Evolutionary conservation across 306 rosid genomes (phyloP).

Genomic region (Vicia faba): DNA sequence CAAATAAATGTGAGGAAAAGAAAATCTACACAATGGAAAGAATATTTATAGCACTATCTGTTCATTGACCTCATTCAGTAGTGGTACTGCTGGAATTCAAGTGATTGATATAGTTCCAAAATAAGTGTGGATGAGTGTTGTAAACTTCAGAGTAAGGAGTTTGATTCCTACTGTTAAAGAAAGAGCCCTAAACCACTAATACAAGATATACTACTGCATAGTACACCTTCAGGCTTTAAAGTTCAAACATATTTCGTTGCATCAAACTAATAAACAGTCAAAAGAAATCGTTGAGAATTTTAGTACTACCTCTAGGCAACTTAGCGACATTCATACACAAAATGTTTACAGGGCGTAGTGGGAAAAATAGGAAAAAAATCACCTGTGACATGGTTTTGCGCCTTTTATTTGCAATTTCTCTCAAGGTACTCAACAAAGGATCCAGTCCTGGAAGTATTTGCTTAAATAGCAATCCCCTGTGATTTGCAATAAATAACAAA

Average conservation of each 20-base stretch:
- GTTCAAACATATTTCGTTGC: background rate
- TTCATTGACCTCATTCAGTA: background rate
- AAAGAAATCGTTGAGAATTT: background rate
- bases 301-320: background rate
- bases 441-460: conserved; percentile 88
- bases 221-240: background rate
- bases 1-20: conserved; percentile 1
- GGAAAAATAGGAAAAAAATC: conserved; percentile 1
- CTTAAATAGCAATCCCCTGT: conserved; percentile 74
- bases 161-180: background rate
- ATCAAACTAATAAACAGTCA: background rate
- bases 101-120: background rate
- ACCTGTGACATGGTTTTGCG: conserved; percentile 84
- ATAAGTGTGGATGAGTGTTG: background rate
- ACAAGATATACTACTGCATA: background rate
- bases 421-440: conserved; percentile 68
- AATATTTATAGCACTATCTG: conserved; percentile 5
- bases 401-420: conserved; percentile 64
- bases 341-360: background rate
- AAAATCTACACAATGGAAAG: background rate
- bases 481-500: conserved; percentile 13
- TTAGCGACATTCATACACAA: background rate
- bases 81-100: background rate
- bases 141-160: background rate
- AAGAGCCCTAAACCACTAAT: background rate